These are phyloP conservation scores for Ceriops zippeliana DNA, from an alignment of 345 rosid species.

Conservation along the genomic window DNA sequence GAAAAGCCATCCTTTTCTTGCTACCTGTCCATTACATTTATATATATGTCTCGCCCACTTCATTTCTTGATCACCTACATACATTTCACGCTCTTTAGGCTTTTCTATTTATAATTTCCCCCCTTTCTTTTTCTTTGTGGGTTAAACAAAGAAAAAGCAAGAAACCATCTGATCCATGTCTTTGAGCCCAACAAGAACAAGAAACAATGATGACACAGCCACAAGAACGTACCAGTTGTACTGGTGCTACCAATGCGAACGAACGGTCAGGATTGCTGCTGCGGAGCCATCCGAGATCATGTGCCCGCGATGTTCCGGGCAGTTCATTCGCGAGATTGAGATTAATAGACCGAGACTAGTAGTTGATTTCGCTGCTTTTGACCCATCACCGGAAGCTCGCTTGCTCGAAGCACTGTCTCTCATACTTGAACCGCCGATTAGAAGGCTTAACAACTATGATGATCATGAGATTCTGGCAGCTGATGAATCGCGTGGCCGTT, in stretches of 20 bases:
- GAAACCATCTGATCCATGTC: conserved; percentile 32
- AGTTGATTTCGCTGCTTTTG: conserved; percentile 51
- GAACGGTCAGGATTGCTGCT: conserved; percentile 48
- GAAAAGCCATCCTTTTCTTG: conserved; percentile 28
- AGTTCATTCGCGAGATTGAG: conserved; percentile 48
- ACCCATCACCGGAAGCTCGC: conserved; percentile 73
- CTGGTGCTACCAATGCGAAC: conserved; percentile 81
- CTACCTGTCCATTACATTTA: not conserved
- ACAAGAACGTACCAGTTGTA: conserved; percentile 41
- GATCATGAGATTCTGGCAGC: not conserved
- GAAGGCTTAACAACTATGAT: conserved; percentile 6
- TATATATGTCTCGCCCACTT: not conserved
- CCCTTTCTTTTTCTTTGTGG: not conserved
- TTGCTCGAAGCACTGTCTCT: conserved; percentile 70
- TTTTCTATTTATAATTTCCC: not conserved
- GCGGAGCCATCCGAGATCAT: conserved; percentile 37
- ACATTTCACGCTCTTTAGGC: too few relatives aligned
- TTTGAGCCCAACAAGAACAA: conserved; percentile 38
- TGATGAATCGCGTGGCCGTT: conserved; percentile 2
- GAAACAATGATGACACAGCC: not conserved
- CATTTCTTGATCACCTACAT: conserved; percentile 6
- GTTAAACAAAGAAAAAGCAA: not conserved
- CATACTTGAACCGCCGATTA: conserved; percentile 53
- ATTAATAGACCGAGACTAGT: conserved; percentile 40
- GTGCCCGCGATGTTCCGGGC: conserved; percentile 64